Base-by-base conservation (phyloP, 1,284 basidiomycete genomes). In the Cutaneotrichosporon cyanovorans region DNA sequence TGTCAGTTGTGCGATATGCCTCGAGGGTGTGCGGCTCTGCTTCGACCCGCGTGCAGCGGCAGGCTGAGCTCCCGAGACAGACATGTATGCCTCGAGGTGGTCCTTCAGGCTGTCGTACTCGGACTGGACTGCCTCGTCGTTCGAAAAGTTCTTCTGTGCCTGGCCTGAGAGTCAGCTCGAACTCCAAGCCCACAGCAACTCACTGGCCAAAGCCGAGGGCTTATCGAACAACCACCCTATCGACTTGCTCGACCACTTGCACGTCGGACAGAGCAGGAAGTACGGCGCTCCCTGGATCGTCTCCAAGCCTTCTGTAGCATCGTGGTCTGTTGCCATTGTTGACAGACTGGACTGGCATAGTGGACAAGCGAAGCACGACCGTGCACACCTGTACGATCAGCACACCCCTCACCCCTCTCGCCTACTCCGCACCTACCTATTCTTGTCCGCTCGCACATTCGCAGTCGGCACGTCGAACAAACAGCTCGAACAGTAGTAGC, bases 391-490 rank as follows among this genome's bases (percentile, higher is more conserved):
- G 66, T 7, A 5, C 31, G 9, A 37, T 53, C 45, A 55, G 41
- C 33, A 6, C 11, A 12, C 3, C 12, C 20, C 20, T 10, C 9
- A 22, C 20, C 21, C n/a, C n/a, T n/a, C n/a, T n/a, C n/a, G n/a
- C 3, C 19, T 14, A 3, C 4, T 14, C 19, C 72, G 52, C 23
- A 87, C 85, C 90, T 79, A 62, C 95, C 90, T 79, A 62, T 95
- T 96, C 77, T 91, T 92, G 72, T 98, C 92, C 7, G 84, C 88
- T 52, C 92, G 79, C 8, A 98, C 91, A 62, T 88, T 93, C 2
- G 95, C 91, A 61, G 85, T 87, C 0, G 93, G 95, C 4, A 98
- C 93, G 62, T 98, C 95, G 68, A 98, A 98, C n/a, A 97, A 77
- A 68, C 95, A 99, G 68, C 93, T 92, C 19, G 95, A 95, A 65